phyloP scores from a whole-genome alignment of 2,329 filamentous ascomycete species.

The Scleromitrula shiraiana region DNA sequence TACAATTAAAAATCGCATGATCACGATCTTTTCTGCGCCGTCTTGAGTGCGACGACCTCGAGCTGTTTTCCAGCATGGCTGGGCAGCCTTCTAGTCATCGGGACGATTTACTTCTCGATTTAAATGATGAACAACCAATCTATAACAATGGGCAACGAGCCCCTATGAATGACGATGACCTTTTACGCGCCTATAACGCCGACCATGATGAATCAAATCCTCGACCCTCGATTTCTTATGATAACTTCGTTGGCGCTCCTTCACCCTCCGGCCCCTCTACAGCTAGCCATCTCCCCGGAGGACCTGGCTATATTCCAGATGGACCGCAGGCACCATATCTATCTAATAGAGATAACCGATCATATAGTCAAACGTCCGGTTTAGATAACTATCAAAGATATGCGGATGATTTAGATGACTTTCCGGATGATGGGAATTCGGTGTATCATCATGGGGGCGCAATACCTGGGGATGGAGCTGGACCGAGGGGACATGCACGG shows the following conservation, averaged over 20 bases:
- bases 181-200: conserved; percentile 62
- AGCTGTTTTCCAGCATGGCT: conserved; percentile 45
- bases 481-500: conserved; percentile 46
- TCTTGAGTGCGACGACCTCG: conserved; percentile 21
- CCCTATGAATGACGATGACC: conserved; percentile 71
- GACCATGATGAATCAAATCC: conserved; percentile 53
- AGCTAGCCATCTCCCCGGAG: conserved; percentile 32
- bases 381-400: conserved; percentile 87
- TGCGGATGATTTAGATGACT: conserved; percentile 79
- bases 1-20: conserved; percentile 14
- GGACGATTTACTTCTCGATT: conserved; percentile 62
- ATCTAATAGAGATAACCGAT: conserved; percentile 13
- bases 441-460: conserved; percentile 72
- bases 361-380: conserved; percentile 65
- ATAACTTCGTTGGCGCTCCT: conserved; percentile 78
- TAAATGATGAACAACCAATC: conserved; percentile 60
- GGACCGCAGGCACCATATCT: conserved; percentile 20
- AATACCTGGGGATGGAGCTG: conserved; percentile 47
- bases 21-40: conserved; percentile 14
- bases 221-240: conserved; percentile 85
- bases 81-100: conserved; percentile 42
- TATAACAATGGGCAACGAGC: conserved; percentile 73
- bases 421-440: conserved; percentile 67
- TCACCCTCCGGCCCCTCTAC: conserved; percentile 42
- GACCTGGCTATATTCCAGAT: conserved; percentile 23